Percentiles rank a stretch among this genome's conserved stretches.
These are phyloP conservation scores for Ophiostoma perfectum DNA, from an alignment of 2,329 filamentous ascomycete species.

Conservation along the genomic window DNA sequence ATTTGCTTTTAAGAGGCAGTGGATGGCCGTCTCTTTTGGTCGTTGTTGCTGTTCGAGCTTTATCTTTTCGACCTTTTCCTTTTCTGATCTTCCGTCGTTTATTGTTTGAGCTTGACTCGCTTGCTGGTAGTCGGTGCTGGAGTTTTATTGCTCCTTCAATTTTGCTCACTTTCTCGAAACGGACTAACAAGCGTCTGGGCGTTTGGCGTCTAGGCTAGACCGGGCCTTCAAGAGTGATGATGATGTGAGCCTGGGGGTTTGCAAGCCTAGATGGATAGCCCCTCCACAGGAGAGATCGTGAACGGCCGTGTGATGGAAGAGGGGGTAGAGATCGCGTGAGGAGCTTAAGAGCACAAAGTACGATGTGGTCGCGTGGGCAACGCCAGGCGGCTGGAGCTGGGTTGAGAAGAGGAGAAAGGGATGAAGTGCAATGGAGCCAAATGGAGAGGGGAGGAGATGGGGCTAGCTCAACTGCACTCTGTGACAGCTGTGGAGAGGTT, in stretches of 20 bases:
- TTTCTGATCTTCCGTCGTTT: not conserved
- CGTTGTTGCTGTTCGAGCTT: not conserved
- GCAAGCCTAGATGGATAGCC: not conserved
- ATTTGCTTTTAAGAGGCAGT: slow-evolving; percentile 9
- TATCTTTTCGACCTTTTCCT: not conserved
- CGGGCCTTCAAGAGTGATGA: slow-evolving; percentile 3
- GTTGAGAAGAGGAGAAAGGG: slow-evolving; percentile 18
- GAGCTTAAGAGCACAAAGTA: not conserved
- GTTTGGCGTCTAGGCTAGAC: slow-evolving; percentile 21
- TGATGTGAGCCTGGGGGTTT: not conserved
- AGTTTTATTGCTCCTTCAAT: not conserved
- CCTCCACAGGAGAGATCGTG: not conserved
- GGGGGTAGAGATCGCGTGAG: not conserved
- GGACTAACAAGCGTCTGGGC: slow-evolving; percentile 16
- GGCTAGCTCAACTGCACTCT: not conserved
- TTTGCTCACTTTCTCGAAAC: not conserved
- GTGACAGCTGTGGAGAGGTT: not conserved
- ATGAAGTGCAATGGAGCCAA: not conserved
- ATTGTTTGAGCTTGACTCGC: not conserved
- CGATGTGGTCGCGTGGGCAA: slow-evolving; percentile 12
- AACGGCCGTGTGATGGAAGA: not conserved
- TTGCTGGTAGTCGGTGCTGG: not conserved
- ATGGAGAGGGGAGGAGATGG: slow-evolving; percentile 10
- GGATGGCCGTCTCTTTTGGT: not conserved
- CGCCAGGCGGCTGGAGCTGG: slow-evolving; percentile 14